Percentiles rank a stretch among this genome's conserved stretches.
phyloP scores from a whole-genome alignment of 164 flowering plant genomes.

The Tetrastigma voinierianum region DNA sequence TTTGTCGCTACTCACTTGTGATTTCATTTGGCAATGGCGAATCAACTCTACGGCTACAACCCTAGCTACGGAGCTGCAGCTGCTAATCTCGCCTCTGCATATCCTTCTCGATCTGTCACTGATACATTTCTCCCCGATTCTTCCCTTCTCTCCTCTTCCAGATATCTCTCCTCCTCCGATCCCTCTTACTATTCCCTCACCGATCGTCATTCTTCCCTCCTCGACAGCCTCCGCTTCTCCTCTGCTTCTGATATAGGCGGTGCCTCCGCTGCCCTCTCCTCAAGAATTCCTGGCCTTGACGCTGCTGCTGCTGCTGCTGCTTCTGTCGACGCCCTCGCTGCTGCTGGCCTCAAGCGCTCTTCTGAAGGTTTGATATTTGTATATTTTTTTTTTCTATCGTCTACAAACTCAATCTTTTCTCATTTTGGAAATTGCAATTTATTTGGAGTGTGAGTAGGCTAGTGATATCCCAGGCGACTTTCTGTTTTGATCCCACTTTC shows the following conservation, averaged over 20 bases:
- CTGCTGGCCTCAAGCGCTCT: conserved; percentile 42
- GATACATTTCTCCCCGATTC: conserved; percentile 20
- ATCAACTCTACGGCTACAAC: conserved; percentile 33
- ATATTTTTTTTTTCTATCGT: too few species aligned
- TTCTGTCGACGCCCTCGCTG: conserved; percentile 16
- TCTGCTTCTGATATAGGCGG: conserved; percentile 1
- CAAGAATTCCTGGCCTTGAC: conserved; percentile 22
- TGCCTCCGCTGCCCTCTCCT: conserved; percentile 9
- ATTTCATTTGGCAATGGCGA: conserved; percentile 36
- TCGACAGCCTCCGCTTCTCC: conserved; percentile 14
- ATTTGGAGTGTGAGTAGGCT: too few species aligned
- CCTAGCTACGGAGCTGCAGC: conserved; percentile 28
- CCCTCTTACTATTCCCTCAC: too few species aligned
- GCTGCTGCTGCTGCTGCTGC: conserved; percentile 9
- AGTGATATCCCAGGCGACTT: too few species aligned
- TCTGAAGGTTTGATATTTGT: conserved; percentile 36
- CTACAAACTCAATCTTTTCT: not conserved
- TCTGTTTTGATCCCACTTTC: too few species aligned
- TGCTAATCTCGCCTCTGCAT: conserved; percentile 9
- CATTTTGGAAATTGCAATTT: not conserved
- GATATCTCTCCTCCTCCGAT: conserved; percentile 20
- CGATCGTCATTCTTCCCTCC: conserved; percentile 12
- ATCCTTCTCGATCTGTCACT: conserved; percentile 13
- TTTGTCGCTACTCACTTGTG: too few species aligned
- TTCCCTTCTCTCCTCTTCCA: conserved; percentile 19